Evolutionary conservation across 495 filamentous ascomycete genomes (phyloP).

Genomic region (Hyaloscypha hepaticicola): DNA sequence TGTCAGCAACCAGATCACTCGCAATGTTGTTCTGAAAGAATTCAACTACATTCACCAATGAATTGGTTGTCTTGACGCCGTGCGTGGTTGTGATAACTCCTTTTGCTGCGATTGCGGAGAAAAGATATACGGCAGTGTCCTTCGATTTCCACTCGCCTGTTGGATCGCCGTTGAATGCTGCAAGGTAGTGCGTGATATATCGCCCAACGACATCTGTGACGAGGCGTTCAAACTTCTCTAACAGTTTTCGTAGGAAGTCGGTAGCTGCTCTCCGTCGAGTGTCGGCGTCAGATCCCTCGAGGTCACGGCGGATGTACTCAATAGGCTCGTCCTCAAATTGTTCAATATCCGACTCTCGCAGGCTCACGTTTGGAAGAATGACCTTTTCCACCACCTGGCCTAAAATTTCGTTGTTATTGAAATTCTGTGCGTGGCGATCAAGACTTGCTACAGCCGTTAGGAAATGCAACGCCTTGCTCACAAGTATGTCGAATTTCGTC

Average conservation of each 20-base stretch:
- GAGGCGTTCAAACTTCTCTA: slow-evolving; percentile 78
- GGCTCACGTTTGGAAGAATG: slow-evolving; percentile 84
- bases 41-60: slow-evolving; percentile 77
- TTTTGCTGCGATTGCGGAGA: slow-evolving; percentile 89
- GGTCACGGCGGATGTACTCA: slow-evolving; percentile 92
- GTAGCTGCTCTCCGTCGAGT: slow-evolving; percentile 89
- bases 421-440: slow-evolving; percentile 72
- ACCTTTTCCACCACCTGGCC: slow-evolving; percentile 90
- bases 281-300: slow-evolving; percentile 95
- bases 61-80: slow-evolving; percentile 87
- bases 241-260: slow-evolving; percentile 84
- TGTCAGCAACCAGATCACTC: slow-evolving; percentile 67
- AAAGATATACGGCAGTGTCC: slow-evolving; percentile 94
- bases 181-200: slow-evolving; percentile 78
- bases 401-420: slow-evolving; percentile 75
- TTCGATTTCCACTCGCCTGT: slow-evolving; percentile 89
- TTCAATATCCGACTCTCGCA: slow-evolving; percentile 91
- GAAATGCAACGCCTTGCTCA: slow-evolving; percentile 91
- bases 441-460: slow-evolving; percentile 83
- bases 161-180: slow-evolving; percentile 65
- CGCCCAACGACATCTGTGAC: slow-evolving; percentile 79
- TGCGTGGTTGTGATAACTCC: slow-evolving; percentile 79
- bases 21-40: slow-evolving; percentile 93
- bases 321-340: slow-evolving; percentile 98
- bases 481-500: slow-evolving; percentile 92